A percentile compares a stretch with the other conserved stretches of the same genome.
These are phyloP conservation scores for Metschnikowia kofuensis DNA, from an alignment of 805 yeast species.

Conservation along the genomic window DNA sequence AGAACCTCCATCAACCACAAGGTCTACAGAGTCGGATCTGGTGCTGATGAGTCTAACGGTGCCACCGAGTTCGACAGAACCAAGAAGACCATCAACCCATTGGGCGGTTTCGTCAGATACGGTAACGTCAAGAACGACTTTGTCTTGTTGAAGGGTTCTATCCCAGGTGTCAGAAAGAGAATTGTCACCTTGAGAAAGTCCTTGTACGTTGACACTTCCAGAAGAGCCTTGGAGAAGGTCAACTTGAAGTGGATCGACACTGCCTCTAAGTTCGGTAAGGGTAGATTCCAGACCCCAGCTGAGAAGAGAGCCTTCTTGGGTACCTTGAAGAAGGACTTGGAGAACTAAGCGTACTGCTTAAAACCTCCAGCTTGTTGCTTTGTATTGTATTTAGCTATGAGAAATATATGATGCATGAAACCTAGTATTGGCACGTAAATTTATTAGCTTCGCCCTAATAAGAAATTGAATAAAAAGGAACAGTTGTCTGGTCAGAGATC, in stretches of 20 bases:
- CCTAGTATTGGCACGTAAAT: not conserved
- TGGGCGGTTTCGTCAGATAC: constrained; percentile 99
- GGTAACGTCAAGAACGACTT: constrained; percentile 98
- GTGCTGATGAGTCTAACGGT: constrained; percentile 90
- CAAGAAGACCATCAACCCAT: constrained; percentile 98
- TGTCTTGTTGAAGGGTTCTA: constrained; percentile 96
- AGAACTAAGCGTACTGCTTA: constrained; percentile 25
- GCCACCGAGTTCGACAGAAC: constrained; percentile 99
- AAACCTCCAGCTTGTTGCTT: not conserved
- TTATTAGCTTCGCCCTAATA: not conserved
- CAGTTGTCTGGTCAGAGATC: too few species aligned
- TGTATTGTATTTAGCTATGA: constrained; percentile 14
- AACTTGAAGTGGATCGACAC: constrained; percentile 99
- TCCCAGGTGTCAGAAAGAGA: constrained; percentile 99
- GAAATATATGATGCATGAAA: constrained; percentile 11
- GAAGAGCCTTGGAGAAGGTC: constrained; percentile 96
- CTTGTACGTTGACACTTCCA: constrained; percentile 94
- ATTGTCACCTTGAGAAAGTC: constrained; percentile 98
- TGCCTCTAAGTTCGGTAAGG: constrained; percentile 99
- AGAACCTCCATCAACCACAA: constrained; percentile 99
- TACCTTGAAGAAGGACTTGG: constrained; percentile 97
- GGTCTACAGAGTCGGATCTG: constrained; percentile 98
- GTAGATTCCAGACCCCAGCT: constrained; percentile 99
- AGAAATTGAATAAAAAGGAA: not conserved
- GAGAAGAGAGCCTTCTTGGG: constrained; percentile 99